These are phyloP conservation scores for Penicillium sp. DNA, from an alignment of 2,329 filamentous ascomycete species.

Conservation along the genomic window DNA sequence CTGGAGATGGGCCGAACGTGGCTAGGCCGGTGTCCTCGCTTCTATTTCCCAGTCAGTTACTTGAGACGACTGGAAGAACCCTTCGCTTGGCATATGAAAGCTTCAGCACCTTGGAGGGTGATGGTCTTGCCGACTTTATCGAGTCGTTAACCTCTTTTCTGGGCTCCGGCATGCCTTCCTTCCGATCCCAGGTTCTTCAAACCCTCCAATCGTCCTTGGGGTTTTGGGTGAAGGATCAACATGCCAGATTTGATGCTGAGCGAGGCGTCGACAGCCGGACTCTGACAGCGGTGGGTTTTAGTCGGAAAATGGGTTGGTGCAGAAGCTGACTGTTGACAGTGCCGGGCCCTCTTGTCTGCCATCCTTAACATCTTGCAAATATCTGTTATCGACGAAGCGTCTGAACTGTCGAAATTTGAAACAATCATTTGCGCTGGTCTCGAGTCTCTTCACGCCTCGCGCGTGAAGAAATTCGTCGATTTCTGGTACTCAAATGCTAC, in stretches of 20 bases:
- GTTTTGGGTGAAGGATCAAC: conserved; percentile 37
- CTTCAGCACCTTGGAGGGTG: conserved; percentile 41
- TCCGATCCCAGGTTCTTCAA: conserved; percentile 56
- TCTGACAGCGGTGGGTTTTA: conserved; percentile 35
- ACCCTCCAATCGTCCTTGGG: conserved; percentile 53
- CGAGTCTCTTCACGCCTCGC: conserved; percentile 50
- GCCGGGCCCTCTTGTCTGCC: conserved; percentile 32
- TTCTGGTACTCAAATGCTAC: conserved; percentile 61
- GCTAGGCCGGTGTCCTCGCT: conserved; percentile 1
- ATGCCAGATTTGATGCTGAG: conserved; percentile 27
- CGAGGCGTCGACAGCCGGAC: conserved; percentile 31
- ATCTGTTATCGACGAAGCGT: conserved; percentile 26
- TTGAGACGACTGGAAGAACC: conserved; percentile 56
- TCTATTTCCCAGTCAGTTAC: conserved; percentile 54
- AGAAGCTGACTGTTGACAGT: conserved; percentile 29
- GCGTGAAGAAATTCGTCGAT: conserved; percentile 52
- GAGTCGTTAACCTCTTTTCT: conserved; percentile 55
- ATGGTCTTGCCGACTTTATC: conserved; percentile 50
- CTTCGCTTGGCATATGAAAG: conserved; percentile 56
- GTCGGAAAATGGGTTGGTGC: conserved; percentile 1
- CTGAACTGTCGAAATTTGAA: conserved; percentile 52
- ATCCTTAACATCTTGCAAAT: conserved; percentile 33
- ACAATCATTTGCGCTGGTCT: conserved; percentile 54
- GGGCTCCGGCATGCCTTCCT: conserved; percentile 47
- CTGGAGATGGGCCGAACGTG: conserved; percentile 6